Evolutionary conservation across 192 early-diverging fungal genomes (phyloP).

Genomic region (Thoreauomyces humboldtii): DNA sequence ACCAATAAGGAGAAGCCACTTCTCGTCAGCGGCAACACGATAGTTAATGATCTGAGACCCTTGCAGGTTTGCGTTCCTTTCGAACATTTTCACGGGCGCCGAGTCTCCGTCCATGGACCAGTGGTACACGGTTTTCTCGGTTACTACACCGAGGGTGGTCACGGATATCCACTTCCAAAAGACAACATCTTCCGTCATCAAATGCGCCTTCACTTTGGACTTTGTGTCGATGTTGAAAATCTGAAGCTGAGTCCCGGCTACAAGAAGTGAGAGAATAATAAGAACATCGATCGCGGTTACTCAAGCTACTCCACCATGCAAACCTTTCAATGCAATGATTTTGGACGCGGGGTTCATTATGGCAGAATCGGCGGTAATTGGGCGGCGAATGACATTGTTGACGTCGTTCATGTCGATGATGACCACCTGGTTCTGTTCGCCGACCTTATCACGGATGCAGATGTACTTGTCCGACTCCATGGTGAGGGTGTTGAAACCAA

Average conservation of each 20-base stretch:
- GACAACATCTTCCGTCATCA: constrained; percentile 88
- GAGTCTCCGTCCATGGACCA: constrained; percentile 95
- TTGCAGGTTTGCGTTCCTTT: constrained; percentile 76
- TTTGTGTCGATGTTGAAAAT: constrained; percentile 97
- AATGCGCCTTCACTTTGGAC: constrained; percentile 89
- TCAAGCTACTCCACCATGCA: neutral
- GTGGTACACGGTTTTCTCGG: constrained; percentile 86
- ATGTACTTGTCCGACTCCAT: constrained; percentile 98
- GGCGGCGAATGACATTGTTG: constrained; percentile 76
- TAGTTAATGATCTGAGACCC: constrained; percentile 97
- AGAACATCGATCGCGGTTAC: too few relatives aligned
- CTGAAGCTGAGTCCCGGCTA: constrained; percentile 87
- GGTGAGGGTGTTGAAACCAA: constrained; percentile 96
- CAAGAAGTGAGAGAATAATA: too few relatives aligned
- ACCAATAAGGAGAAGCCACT: constrained; percentile 93
- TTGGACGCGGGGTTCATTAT: constrained; percentile 96
- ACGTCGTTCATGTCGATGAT: constrained; percentile 92
- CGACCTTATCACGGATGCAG: constrained; percentile 90
- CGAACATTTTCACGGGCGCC: constrained; percentile 87
- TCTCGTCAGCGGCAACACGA: constrained; percentile 82
- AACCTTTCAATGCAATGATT: constrained; percentile 95
- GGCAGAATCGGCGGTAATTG: constrained; percentile 95
- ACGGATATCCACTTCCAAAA: constrained; percentile 96
- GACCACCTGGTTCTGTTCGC: constrained; percentile 84
- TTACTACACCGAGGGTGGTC: constrained; percentile 85